Evolutionary conservation across 164 flowering plant genomes (phyloP).

Genomic region (Magnolia sinica): DNA sequence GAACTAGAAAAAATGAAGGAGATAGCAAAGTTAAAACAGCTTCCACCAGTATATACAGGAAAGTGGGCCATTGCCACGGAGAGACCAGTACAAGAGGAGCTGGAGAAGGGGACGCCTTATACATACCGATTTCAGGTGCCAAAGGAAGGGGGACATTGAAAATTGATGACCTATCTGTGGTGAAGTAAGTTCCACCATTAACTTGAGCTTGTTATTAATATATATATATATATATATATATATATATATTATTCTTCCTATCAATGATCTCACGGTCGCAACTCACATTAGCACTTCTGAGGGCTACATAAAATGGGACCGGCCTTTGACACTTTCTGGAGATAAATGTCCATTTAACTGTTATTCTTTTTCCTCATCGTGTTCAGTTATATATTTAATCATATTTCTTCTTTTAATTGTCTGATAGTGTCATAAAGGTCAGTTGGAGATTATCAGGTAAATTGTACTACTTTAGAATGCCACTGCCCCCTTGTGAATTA

Average conservation of each 20-base stretch:
- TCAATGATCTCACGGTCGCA: not conserved
- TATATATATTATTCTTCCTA: slow-evolving; percentile 1
- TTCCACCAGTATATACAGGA: slow-evolving; percentile 90
- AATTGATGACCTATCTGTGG: slow-evolving; percentile 90
- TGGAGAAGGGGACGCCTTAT: slow-evolving; percentile 78
- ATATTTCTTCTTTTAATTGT: slow-evolving; percentile 4
- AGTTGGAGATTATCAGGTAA: slow-evolving; percentile 86
- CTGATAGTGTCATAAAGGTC: slow-evolving; percentile 59
- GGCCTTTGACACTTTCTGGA: not conserved
- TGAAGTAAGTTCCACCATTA: slow-evolving; percentile 45
- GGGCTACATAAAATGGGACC: too few relatives aligned
- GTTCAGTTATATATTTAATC: not conserved
- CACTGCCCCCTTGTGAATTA: not conserved
- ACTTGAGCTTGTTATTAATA: not conserved
- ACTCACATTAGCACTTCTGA: not conserved
- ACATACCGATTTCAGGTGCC: slow-evolving; percentile 94
- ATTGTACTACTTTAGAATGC: not conserved
- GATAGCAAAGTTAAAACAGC: slow-evolving; percentile 62
- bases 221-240: too few relatives aligned
- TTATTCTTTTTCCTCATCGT: not conserved
- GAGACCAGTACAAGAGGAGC: slow-evolving; percentile 70
- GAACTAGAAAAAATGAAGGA: slow-evolving; percentile 95
- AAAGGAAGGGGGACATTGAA: slow-evolving; percentile 64
- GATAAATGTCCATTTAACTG: not conserved
- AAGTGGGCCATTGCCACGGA: slow-evolving; percentile 84